phyloP scores from a whole-genome alignment of 768 basidiomycete genomes.

The Dentipellis fragilis region DNA sequence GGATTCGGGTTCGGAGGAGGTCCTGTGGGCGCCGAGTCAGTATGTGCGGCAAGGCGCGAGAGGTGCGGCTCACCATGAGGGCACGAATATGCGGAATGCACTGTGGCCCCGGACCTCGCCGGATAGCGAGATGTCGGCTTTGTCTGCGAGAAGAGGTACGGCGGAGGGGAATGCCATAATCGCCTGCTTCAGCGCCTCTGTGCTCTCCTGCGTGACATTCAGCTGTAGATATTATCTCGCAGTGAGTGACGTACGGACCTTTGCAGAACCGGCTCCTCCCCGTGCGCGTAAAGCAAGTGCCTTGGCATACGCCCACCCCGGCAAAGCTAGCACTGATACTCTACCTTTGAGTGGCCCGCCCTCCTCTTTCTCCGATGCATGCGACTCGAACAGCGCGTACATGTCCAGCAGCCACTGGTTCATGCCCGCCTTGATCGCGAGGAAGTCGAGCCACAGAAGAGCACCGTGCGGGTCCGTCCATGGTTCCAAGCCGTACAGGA shows the following conservation, averaged over 20 bases:
- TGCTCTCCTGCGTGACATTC: constrained; percentile 37
- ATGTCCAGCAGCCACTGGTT: constrained; percentile 70
- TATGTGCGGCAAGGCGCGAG: background rate
- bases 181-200: constrained; percentile 62
- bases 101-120: constrained; percentile 45
- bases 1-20: constrained; percentile 14
- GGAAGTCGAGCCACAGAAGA: constrained; percentile 72
- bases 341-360: constrained; percentile 27
- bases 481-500: constrained; percentile 80
- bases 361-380: constrained; percentile 13
- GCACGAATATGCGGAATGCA: constrained; percentile 63
- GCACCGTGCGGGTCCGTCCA: constrained; percentile 84
- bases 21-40: background rate
- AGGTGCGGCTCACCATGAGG: constrained; percentile 40
- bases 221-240: background rate
- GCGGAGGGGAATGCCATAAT: constrained; percentile 72
- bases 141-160: constrained; percentile 76
- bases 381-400: constrained; percentile 36
- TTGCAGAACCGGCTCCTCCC: background rate
- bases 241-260: background rate
- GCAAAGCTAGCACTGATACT: constrained; percentile 36
- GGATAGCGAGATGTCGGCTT: constrained; percentile 62
- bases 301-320: constrained; percentile 68
- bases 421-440: constrained; percentile 77
- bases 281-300: constrained; percentile 54